phyloP scores from a whole-genome alignment of 192 early-diverging fungal species.

The Coemansia sp. region DNA sequence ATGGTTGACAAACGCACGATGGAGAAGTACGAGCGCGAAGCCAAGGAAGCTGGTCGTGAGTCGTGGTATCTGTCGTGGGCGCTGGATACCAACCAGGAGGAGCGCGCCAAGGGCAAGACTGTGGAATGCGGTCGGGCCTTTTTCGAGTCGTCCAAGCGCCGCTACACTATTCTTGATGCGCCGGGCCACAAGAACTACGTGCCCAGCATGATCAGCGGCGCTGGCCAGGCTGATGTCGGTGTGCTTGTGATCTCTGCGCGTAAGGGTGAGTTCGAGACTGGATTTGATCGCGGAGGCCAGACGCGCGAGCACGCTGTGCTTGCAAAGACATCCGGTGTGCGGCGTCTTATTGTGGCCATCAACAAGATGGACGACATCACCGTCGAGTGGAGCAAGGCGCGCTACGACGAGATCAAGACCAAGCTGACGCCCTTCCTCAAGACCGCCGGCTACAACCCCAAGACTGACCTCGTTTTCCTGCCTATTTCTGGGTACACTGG shows the following conservation, averaged over 20 bases:
- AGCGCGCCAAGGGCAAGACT: conserved; percentile 98
- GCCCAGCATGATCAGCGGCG: conserved; percentile 96
- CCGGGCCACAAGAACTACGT: conserved; percentile 99
- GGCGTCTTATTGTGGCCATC: conserved; percentile 87
- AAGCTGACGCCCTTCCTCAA: conserved; percentile 93
- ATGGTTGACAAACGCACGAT: conserved; percentile 99
- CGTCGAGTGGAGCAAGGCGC: conserved; percentile 86
- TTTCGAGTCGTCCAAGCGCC: conserved; percentile 93
- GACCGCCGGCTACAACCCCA: conserved; percentile 89
- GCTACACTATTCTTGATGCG: conserved; percentile 97
- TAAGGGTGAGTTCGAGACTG: conserved; percentile 99
- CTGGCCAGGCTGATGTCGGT: conserved; percentile 94
- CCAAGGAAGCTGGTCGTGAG: conserved; percentile 95
- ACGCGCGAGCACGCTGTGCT: conserved; percentile 97
- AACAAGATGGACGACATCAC: conserved; percentile 99
- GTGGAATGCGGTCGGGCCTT: conserved; percentile 97
- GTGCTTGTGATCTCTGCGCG: conserved; percentile 96
- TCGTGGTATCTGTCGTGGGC: conserved; percentile 99
- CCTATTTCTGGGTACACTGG: conserved; percentile 98
- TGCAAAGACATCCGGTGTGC: conserved; percentile 96
- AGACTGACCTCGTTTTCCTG: conserved; percentile 80
- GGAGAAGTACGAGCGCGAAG: conserved; percentile 99
- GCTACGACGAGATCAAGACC: conserved; percentile 86
- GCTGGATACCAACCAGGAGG: conserved; percentile 94
- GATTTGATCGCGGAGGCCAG: conserved; percentile 99